Evolutionary conservation across 805 yeast genomes (phyloP).

Genomic region (Priceomyces melissophilus): DNA sequence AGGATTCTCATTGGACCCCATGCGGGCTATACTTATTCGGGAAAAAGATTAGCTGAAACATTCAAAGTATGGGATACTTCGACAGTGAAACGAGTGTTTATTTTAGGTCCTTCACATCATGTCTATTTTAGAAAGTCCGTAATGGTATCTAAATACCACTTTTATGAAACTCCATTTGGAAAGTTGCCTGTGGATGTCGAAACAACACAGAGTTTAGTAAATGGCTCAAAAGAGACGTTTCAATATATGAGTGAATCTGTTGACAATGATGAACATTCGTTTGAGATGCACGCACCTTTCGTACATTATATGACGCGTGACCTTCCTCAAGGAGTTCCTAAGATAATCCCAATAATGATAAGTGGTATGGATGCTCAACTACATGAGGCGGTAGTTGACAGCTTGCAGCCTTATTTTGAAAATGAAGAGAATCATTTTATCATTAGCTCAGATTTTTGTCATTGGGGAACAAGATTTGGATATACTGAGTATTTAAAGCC

Average conservation of each 20-base stretch:
- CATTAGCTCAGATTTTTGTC: conserved; percentile 90
- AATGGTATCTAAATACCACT: conserved; percentile 47
- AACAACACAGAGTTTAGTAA: conserved; percentile 32
- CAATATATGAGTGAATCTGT: conserved; percentile 51
- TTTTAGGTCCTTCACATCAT: conserved; percentile 93
- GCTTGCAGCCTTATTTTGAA: conserved; percentile 51
- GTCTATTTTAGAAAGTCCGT: conserved; percentile 68
- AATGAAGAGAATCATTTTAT: conserved; percentile 64
- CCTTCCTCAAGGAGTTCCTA: conserved; percentile 30
- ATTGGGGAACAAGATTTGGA: conserved; percentile 65
- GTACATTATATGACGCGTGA: conserved; percentile 47
- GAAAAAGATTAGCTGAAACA: conserved; percentile 71
- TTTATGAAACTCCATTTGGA: conserved; percentile 83
- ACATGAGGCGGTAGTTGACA: conserved; percentile 43
- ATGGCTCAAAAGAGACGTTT: conserved; percentile 34
- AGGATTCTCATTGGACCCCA: conserved; percentile 52
- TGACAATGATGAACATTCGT: conserved; percentile 86
- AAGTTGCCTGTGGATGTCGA: conserved; percentile 61
- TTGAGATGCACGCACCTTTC: conserved; percentile 92
- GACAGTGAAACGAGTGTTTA: conserved; percentile 59
- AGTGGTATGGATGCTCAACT: conserved; percentile 53
- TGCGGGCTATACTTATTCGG: conserved; percentile 89
- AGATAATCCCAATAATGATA: conserved; percentile 76
- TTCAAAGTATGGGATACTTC: conserved; percentile 66
- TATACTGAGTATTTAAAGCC: conserved; percentile 34